phyloP scores from a whole-genome alignment of 148 eudicot species.

The Cornus kousa region DNA sequence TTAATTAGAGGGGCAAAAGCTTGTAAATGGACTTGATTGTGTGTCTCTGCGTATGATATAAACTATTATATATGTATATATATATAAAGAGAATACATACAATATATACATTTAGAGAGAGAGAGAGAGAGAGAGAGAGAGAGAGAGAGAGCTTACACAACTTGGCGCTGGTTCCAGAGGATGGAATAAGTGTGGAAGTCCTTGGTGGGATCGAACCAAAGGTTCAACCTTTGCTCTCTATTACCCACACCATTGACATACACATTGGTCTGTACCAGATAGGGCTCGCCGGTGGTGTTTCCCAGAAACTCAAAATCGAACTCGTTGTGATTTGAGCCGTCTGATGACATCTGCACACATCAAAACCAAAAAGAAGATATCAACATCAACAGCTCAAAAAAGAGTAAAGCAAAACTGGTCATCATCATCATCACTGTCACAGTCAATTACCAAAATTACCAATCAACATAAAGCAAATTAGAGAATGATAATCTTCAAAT shows the following conservation, averaged over 20 bases:
- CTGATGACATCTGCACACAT: constrained; percentile 76
- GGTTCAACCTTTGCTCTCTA: constrained; percentile 76
- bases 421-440: neutral
- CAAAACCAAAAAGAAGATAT: neutral
- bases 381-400: neutral
- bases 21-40: no score
- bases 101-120: neutral
- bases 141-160: constrained; percentile 53
- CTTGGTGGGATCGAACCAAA: constrained; percentile 86
- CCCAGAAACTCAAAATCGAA: constrained; percentile 95
- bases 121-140: neutral
- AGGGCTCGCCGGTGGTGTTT: constrained; percentile 81
- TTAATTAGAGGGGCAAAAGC: no score
- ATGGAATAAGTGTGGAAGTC: constrained; percentile 71
- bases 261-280: constrained; percentile 76
- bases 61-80: no score
- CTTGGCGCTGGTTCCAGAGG: constrained; percentile 73
- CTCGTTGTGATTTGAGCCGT: constrained; percentile 75
- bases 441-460: neutral
- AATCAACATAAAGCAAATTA: neutral
- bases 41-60: no score
- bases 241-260: constrained; percentile 85
- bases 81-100: neutral
- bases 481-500: neutral
- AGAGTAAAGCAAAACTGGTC: neutral